These are phyloP conservation scores for Linnemannia zychae DNA, from an alignment of 192 early-diverging fungal species.

Conservation along the genomic window DNA sequence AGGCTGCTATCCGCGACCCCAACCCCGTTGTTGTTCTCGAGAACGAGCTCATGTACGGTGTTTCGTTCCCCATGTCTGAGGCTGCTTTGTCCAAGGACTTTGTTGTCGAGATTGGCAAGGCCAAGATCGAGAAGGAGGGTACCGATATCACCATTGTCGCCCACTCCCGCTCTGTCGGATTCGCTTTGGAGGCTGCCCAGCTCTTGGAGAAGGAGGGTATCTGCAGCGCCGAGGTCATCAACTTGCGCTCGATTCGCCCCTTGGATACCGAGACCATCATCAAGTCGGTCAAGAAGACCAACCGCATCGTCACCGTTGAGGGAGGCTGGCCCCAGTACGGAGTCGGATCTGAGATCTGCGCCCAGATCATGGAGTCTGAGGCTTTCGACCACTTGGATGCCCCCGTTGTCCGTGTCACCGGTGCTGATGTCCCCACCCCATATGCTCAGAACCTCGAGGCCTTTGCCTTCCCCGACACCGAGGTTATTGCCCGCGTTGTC, in stretches of 20 bases:
- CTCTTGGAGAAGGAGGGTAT: conserved; percentile 85
- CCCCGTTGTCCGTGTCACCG: conserved; percentile 92
- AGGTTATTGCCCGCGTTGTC: conserved; percentile 86
- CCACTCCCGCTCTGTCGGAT: conserved; percentile 92
- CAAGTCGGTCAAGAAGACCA: conserved; percentile 97
- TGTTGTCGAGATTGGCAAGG: conserved; percentile 94
- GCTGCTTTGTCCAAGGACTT: conserved; percentile 82
- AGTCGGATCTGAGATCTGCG: conserved; percentile 95
- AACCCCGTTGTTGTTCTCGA: conserved; percentile 97
- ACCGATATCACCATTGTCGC: conserved; percentile 94
- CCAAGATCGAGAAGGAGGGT: conserved; percentile 79
- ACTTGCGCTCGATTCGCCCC: conserved; percentile 97
- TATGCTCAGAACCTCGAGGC: conserved; percentile 96
- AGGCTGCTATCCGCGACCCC: conserved; percentile 96
- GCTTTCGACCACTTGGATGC: conserved; percentile 97
- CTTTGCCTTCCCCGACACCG: conserved; percentile 86
- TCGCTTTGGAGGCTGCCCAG: conserved; percentile 89
- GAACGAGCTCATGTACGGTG: conserved; percentile 98
- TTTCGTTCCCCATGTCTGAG: conserved; percentile 85
- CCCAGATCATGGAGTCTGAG: conserved; percentile 97
- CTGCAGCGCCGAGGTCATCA: conserved; percentile 91
- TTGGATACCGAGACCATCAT: conserved; percentile 93
- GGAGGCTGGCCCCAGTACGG: conserved; percentile 96
- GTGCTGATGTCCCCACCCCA: conserved; percentile 98
- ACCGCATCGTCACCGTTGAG: conserved; percentile 96